Conservation (phyloP, 805 yeast genomes). For the Candida nonsorbophila region DNA sequence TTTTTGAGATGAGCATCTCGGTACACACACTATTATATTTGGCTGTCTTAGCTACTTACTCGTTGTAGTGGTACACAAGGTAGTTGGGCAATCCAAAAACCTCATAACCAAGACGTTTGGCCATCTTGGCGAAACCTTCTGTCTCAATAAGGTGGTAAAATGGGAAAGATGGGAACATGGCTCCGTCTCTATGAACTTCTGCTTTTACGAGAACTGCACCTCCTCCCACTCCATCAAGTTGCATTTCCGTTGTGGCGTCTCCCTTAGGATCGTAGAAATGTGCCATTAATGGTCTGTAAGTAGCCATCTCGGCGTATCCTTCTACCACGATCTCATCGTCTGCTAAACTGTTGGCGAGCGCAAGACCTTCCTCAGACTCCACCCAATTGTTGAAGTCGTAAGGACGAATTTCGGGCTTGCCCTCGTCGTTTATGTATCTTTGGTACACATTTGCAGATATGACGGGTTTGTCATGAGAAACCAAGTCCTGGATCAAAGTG, state of each 20-base stretch:
- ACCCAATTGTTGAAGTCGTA: constrained; percentile 97
- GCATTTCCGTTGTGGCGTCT: constrained; percentile 63
- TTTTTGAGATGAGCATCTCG: too few relatives aligned
- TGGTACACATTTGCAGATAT: constrained; percentile 93
- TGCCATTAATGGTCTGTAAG: constrained; percentile 94
- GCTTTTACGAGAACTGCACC: constrained; percentile 95
- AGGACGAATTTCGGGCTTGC: constrained; percentile 63
- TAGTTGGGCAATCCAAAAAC: constrained; percentile 93
- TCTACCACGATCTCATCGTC: constrained; percentile 94
- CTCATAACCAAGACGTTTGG: constrained; percentile 86
- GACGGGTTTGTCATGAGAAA: constrained; percentile 79
- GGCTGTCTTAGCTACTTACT: constrained; percentile 32
- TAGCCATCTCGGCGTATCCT: constrained; percentile 90
- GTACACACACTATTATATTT: too few relatives aligned
- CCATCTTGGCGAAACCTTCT: constrained; percentile 98
- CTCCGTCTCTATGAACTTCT: constrained; percentile 98
- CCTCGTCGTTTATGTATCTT: constrained; percentile 59
- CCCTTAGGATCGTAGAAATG: constrained; percentile 68
- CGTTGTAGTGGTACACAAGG: constrained; percentile 86
- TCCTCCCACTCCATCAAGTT: constrained; percentile 96
- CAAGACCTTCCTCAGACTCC: constrained; percentile 72
- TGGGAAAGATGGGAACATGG: constrained; percentile 98
- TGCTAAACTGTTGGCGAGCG: constrained; percentile 63
- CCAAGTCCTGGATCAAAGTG: constrained; percentile 80
- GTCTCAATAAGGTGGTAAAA: constrained; percentile 96